These are phyloP conservation scores for Phaffia rhodozyma DNA, from an alignment of 1,284 basidiomycete genomes.

Conservation along the genomic window DNA sequence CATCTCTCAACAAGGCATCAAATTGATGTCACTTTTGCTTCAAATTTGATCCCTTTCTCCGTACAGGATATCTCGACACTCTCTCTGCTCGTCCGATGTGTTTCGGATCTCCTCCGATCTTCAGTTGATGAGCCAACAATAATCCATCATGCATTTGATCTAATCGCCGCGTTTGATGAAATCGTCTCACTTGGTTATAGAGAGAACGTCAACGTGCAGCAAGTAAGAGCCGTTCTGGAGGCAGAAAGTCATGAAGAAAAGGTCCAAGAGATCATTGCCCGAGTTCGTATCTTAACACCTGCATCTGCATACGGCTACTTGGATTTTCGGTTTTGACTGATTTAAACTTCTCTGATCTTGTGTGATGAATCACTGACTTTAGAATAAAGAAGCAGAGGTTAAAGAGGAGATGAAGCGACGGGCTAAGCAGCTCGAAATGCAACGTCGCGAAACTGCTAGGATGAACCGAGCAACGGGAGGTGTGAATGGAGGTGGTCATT, in stretches of 20 bases:
- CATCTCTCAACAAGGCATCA: too few species aligned
- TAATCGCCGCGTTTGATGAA: conserved; percentile 93
- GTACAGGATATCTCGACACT: conserved; percentile 88
- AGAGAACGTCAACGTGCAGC: conserved; percentile 82
- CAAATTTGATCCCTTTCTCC: neutral
- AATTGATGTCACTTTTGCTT: neutral
- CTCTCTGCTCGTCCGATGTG: conserved; percentile 84
- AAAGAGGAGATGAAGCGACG: conserved; percentile 98
- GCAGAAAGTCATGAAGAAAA: conserved; percentile 99
- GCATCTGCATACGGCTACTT: too few species aligned
- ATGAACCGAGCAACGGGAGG: conserved; percentile 41
- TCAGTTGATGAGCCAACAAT: conserved; percentile 84
- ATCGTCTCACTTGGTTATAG: conserved; percentile 88
- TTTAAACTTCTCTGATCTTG: neutral
- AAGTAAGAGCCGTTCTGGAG: conserved; percentile 84
- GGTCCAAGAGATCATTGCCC: conserved; percentile 97
- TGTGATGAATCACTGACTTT: neutral
- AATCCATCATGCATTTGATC: conserved; percentile 80
- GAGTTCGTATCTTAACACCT: conserved; percentile 43
- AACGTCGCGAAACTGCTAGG: conserved; percentile 81
- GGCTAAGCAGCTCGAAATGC: conserved; percentile 96
- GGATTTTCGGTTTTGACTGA: neutral
- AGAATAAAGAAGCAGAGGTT: conserved; percentile 98
- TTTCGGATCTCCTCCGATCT: conserved; percentile 75
- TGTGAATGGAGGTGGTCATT: conserved; percentile 37